Evolutionary conservation across 768 basidiomycete genomes (phyloP).

Genomic region (Suillus lakei): DNA sequence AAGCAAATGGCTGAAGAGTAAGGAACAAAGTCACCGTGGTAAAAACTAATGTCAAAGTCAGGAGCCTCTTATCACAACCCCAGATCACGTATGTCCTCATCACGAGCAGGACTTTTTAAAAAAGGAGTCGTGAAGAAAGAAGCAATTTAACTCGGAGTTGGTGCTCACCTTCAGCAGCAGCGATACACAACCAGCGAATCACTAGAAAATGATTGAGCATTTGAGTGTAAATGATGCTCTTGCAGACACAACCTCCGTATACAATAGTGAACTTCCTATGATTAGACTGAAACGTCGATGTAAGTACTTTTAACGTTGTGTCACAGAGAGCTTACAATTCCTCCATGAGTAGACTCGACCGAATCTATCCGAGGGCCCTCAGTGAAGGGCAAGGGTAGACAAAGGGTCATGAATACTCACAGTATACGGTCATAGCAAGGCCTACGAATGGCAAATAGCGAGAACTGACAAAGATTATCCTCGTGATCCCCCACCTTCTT

Average conservation of each 20-base stretch:
- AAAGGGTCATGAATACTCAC: neutral
- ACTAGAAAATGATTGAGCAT: neutral
- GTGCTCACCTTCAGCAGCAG: neutral
- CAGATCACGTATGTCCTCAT: neutral
- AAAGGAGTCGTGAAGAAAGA: neutral
- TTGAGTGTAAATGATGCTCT: neutral
- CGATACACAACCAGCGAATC: neutral
- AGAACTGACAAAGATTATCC: neutral
- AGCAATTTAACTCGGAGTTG: neutral
- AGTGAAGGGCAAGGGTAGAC: neutral
- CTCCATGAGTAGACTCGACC: neutral
- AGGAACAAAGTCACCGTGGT: neutral
- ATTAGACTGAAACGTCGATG: neutral
- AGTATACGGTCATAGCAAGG: constrained; percentile 5
- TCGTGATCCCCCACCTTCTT: neutral
- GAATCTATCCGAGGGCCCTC: neutral
- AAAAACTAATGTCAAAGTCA: neutral
- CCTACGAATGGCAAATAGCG: constrained; percentile 3
- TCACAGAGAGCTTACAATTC: neutral
- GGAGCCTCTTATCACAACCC: neutral
- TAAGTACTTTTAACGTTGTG: neutral
- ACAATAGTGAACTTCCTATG: neutral
- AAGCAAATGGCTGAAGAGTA: neutral
- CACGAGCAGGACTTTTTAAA: neutral
- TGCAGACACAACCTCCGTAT: neutral